Evolutionary conservation across 2,329 filamentous ascomycete genomes (phyloP).

Genomic region (Neopestalotiopsis clavispora): DNA sequence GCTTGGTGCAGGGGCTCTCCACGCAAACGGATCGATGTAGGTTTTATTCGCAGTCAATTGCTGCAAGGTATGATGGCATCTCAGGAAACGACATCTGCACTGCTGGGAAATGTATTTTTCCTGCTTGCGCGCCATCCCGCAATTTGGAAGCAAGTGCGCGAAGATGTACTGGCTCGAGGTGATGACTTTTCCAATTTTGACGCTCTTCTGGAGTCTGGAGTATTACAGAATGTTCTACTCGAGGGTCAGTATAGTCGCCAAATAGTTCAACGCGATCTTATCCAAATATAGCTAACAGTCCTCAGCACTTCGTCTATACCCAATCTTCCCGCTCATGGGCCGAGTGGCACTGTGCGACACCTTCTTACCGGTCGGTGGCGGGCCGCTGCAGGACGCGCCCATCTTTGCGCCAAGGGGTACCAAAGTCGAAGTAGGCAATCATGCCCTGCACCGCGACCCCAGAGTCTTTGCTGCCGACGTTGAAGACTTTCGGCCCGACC

Average conservation of each 20-base stretch:
- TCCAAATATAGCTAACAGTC: not conserved
- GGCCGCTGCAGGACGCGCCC: conserved; percentile 12
- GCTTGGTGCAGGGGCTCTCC: not conserved
- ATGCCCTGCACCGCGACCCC: conserved; percentile 14
- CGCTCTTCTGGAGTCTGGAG: not conserved
- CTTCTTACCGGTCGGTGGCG: conserved; percentile 15
- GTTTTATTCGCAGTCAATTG: conserved; percentile 14
- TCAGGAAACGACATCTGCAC: conserved; percentile 18
- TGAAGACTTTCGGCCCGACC: conserved; percentile 17
- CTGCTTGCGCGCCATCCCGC: not conserved
- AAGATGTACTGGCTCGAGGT: not conserved
- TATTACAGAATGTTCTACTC: not conserved
- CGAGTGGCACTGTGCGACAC: conserved; percentile 18
- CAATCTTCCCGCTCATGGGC: conserved; percentile 13
- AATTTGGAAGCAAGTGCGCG: not conserved
- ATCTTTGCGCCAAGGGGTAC: conserved; percentile 15
- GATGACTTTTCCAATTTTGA: not conserved
- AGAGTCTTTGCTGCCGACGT: not conserved
- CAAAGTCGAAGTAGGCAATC: conserved; percentile 7
- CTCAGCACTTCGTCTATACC: not conserved
- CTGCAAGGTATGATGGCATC: conserved; percentile 22
- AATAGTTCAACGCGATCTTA: no score
- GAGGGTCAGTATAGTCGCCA: not conserved
- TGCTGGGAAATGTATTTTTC: conserved; percentile 2
- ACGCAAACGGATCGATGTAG: not conserved